Evolutionary conservation across 108 stramenopile genomes (phyloP), one percentile per base, ranked within the genome.

Genomic region (Thalassiosira profunda): DNA sequence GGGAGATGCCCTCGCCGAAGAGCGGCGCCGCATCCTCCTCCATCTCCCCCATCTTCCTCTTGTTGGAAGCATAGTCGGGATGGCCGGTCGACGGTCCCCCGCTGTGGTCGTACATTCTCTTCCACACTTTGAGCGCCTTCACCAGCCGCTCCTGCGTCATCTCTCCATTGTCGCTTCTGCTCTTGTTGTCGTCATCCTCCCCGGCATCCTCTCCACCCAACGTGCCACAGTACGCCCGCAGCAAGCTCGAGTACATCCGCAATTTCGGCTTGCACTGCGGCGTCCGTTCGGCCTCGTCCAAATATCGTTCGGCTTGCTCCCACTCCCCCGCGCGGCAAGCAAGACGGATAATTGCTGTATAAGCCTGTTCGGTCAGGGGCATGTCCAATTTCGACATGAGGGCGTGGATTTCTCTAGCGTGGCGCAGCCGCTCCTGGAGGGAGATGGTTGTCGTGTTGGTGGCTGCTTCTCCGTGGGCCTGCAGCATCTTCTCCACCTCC

Each of bases 301-400:
- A 48, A 11, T 86, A 70, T 34, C 70, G 45, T 55, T 79, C 71
- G 3, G 94, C 94, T 17, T 58, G 57, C 0, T 53, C 54, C 25
- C 72, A 72, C 34, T 92, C 79, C 18, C 80, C 59, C 15, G 51
- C 72, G 62, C 79, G 80, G 4, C 79, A 79, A 26, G 86, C 44
- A 0, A 95, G 59, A 38, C 91, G 91, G 24, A 95, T 75, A 43
- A 95, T 63, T 14, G 94, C 91, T 17, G 89, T 85, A 44, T 83
- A 95, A 35, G 91, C 89, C 14, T 84, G 85, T 71, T 95, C 94
- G 21, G 74, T 92, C 63, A 90, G 68, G 8, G 89, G 89, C 1
- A 91, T 65, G 23, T 82, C 65, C 8, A 86, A 49, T 0, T 25
- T 37, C n/a, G 80, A 58, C 69, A 95, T 88, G 21, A 88, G 74